Percentiles rank a stretch among this genome's conserved stretches.
These are phyloP conservation scores for Saccharum hybrid DNA, from an alignment of 202 grass and related monocot species.

Conservation along the genomic window DNA sequence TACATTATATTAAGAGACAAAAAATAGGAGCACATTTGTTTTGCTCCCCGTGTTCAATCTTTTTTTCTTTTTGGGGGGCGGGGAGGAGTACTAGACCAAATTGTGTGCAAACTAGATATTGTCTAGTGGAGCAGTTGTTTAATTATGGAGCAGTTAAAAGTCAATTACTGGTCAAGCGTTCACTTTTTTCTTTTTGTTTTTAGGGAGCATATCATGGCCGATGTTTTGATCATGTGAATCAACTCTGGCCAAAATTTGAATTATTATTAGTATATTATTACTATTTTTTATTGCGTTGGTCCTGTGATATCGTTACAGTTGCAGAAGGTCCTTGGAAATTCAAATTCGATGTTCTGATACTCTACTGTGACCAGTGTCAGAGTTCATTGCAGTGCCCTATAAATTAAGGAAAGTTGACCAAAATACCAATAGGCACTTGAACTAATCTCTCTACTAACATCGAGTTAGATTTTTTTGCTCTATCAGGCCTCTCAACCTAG, in stretches of 20 bases:
- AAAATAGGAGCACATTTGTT: too few species aligned
- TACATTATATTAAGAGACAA: too few species aligned
- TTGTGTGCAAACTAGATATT: neutral
- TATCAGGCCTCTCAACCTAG: neutral
- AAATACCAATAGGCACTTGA: conserved; percentile 8
- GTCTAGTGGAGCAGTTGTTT: conserved; percentile 20
- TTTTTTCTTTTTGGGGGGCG: too few species aligned
- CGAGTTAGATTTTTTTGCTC: neutral
- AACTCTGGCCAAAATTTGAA: neutral
- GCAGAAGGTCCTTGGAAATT: neutral
- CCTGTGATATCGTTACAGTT: neutral
- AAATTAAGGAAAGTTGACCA: neutral
- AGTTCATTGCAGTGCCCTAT: neutral
- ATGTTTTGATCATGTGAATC: neutral
- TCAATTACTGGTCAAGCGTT: neutral
- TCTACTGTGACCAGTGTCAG: neutral
- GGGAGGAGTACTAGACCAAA: neutral
- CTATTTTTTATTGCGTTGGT: neutral
- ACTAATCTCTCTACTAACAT: neutral
- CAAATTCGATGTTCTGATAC: neutral
- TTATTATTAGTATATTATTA: too few species aligned
- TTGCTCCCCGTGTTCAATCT: neutral
- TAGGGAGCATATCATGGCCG: neutral
- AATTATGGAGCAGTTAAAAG: conserved; percentile 9
- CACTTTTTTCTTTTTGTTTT: neutral